These are phyloP conservation scores for Kurtzmaniella cleridarum DNA, from an alignment of 805 yeast species.

Conservation along the genomic window DNA sequence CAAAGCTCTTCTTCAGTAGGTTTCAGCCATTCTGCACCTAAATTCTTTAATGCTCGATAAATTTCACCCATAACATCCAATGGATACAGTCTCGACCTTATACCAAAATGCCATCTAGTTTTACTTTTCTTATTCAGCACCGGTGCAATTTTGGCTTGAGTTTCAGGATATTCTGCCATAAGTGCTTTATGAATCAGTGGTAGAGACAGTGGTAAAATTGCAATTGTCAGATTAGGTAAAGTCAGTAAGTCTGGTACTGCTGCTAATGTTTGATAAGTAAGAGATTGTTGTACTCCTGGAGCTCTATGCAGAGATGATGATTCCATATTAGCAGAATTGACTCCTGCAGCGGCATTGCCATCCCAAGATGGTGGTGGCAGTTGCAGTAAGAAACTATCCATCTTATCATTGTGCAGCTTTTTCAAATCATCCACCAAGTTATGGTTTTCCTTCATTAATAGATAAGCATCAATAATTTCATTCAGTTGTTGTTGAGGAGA, in stretches of 20 bases:
- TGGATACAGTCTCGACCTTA: constrained; percentile 92
- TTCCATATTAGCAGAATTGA: constrained; percentile 6
- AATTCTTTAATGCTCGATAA: constrained; percentile 83
- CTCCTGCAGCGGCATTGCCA: constrained; percentile 14
- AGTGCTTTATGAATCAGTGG: constrained; percentile 93
- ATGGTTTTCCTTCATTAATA: constrained; percentile 74
- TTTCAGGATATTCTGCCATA: constrained; percentile 56
- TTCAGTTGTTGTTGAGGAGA: constrained; percentile 35
- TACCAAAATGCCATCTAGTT: constrained; percentile 98
- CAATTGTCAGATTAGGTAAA: constrained; percentile 75
- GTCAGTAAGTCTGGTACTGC: constrained; percentile 43
- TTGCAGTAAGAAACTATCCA: constrained; percentile 55
- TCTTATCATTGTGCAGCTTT: constrained; percentile 42
- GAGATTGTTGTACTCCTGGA: constrained; percentile 40
- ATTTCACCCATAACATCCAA: constrained; percentile 98
- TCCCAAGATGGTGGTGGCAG: constrained; percentile 54
- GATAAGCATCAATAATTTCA: constrained; percentile 83
- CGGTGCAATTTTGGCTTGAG: constrained; percentile 37
- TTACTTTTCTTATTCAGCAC: constrained; percentile 76
- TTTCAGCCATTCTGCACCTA: constrained; percentile 96
- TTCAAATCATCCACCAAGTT: constrained; percentile 63
- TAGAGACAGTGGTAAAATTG: constrained; percentile 86
- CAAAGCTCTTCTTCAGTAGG: constrained; percentile 93
- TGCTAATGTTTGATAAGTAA: constrained; percentile 43
- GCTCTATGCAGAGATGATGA: constrained; percentile 24